Conservation (phyloP, 2,329 filamentous ascomycete species). For the Fusarium subtropicale region DNA sequence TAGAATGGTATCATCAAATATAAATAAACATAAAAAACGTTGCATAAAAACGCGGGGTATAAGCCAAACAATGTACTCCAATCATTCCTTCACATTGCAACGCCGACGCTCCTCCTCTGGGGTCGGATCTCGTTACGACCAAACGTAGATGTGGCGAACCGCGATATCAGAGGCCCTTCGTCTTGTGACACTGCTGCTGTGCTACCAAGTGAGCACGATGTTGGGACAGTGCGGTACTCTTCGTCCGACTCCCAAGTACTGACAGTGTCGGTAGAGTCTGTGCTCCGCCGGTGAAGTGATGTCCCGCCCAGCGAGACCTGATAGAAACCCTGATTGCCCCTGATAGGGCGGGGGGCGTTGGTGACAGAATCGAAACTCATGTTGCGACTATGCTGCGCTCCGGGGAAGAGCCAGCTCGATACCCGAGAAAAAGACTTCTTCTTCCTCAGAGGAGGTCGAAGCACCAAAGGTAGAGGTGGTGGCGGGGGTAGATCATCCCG, state of each 20-base stretch:
- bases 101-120: slow-evolving; percentile 43
- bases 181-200: slow-evolving; percentile 55
- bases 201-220: slow-evolving; percentile 62
- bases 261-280: slow-evolving; percentile 60
- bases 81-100: slow-evolving; percentile 46
- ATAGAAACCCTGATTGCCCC: slow-evolving; percentile 67
- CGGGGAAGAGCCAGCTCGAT: slow-evolving; percentile 68
- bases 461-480: slow-evolving; percentile 68
- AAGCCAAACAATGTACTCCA: slow-evolving; percentile 27
- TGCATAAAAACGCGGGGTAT: slow-evolving; percentile 36
- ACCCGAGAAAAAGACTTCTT: slow-evolving; percentile 75
- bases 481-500: slow-evolving; percentile 57
- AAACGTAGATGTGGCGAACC: slow-evolving; percentile 46
- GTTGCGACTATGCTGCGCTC: slow-evolving; percentile 53
- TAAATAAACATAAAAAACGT: slow-evolving; percentile 40
- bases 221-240: slow-evolving; percentile 59
- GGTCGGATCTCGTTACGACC: slow-evolving; percentile 41
- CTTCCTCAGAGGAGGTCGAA: slow-evolving; percentile 71
- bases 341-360: slow-evolving; percentile 65
- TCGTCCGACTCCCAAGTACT: slow-evolving; percentile 64
- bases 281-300: slow-evolving; percentile 52
- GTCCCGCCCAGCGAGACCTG: slow-evolving; percentile 58
- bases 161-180: slow-evolving; percentile 54
- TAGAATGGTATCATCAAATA: slow-evolving; percentile 46
- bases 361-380: slow-evolving; percentile 64